Conservation (phyloP, 1,284 basidiomycete genomes). For the Vanrija pseudolonga region DNA sequence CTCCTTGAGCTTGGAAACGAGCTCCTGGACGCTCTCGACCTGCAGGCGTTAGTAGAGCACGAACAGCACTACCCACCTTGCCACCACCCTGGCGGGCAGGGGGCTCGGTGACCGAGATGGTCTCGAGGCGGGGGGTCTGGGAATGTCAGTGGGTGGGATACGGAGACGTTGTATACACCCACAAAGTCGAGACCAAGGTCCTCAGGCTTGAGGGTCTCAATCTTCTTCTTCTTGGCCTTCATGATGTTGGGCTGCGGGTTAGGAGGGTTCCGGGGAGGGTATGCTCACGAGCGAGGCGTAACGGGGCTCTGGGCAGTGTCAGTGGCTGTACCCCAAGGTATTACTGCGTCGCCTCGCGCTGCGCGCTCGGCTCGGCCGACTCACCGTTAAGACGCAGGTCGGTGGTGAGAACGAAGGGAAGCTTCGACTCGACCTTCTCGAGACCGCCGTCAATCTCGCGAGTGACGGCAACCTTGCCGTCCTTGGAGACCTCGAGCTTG, state of each 20-base stretch:
- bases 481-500: conserved; percentile 74
- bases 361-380: conserved; percentile 30
- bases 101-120: conserved; percentile 85
- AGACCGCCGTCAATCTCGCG: conserved; percentile 94
- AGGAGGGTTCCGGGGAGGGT: background rate
- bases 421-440: conserved; percentile 72
- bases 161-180: conserved; percentile 12
- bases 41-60: conserved; percentile 29
- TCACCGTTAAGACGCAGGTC: conserved; percentile 68
- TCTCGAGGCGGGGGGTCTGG: conserved; percentile 70
- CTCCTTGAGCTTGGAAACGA: conserved; percentile 85
- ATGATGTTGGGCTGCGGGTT: conserved; percentile 73
- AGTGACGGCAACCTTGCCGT: conserved; percentile 68
- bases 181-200: conserved; percentile 65
- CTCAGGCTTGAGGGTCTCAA: conserved; percentile 75
- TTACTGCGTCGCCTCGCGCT: background rate
- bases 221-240: conserved; percentile 98
- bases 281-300: conserved; percentile 69
- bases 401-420: conserved; percentile 89
- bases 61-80: conserved; percentile 60
- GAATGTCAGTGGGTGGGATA: conserved; percentile 2
- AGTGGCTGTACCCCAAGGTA: conserved; percentile 25
- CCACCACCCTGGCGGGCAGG: conserved; percentile 85
- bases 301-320: conserved; percentile 66
- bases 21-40: conserved; percentile 82